A percentile compares a stretch with the other conserved stretches of the same genome.
Evolutionary conservation across 768 basidiomycete genomes (phyloP).

Genomic region (Lenzites betulinus): DNA sequence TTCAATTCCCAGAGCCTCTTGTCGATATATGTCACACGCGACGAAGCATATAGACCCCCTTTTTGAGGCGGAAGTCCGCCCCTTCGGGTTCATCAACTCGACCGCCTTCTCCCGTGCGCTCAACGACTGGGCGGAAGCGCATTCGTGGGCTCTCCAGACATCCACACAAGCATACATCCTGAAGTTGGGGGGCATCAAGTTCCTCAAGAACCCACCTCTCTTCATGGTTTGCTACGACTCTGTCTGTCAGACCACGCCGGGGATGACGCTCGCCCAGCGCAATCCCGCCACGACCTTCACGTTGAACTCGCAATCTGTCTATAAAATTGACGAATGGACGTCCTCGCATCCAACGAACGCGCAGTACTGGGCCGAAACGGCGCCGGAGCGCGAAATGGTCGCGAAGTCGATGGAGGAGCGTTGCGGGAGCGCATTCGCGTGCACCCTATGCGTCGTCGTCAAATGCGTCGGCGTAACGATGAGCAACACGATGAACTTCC

Average conservation of each 20-base stretch:
- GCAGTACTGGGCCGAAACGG: neutral
- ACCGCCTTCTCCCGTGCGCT: neutral
- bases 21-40: neutral
- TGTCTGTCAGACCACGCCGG: neutral
- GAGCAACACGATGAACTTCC: neutral
- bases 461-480: neutral
- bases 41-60: neutral
- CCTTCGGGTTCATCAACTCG: neutral
- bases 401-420: neutral
- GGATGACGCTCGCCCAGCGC: neutral
- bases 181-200: neutral
- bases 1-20: neutral
- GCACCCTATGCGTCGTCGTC: neutral
- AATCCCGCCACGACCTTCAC: neutral
- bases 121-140: neutral
- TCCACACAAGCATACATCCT: neutral
- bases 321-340: neutral
- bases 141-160: conserved; percentile 1
- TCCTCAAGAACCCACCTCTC: neutral
- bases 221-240: neutral
- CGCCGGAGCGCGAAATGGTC: neutral
- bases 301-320: neutral
- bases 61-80: neutral
- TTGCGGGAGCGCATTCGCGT: neutral
- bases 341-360: neutral